Conservation (phyloP, 1,284 basidiomycete species). For the Agaricales sp. region DNA sequence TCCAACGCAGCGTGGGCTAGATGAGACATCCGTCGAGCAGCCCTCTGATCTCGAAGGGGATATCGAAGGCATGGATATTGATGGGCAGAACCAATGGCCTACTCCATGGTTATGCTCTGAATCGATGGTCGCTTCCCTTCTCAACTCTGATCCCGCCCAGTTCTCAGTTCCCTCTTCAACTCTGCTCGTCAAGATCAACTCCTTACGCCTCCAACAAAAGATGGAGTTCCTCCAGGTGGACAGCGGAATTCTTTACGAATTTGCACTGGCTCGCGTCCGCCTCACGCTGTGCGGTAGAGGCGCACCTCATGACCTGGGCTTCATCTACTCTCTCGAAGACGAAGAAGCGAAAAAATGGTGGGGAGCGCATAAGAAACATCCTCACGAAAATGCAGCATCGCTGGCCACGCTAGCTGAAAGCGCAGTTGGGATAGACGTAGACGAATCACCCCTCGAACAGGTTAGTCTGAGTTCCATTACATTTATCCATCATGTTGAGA, state of each 20-base stretch:
- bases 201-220: too few relatives aligned
- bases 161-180: too few relatives aligned
- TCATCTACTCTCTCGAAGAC: slow-evolving; percentile 53
- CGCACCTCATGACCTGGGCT: slow-evolving; percentile 60
- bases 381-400: too few relatives aligned
- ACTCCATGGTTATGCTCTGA: too few relatives aligned
- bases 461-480: not conserved
- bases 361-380: slow-evolving; percentile 18
- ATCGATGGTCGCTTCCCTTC: too few relatives aligned
- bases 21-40: slow-evolving; percentile 4
- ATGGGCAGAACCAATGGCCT: too few relatives aligned
- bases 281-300: slow-evolving; percentile 58
- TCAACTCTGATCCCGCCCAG: too few relatives aligned
- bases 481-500: slow-evolving; percentile 5
- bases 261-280: slow-evolving; percentile 57
- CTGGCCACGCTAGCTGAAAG: too few relatives aligned
- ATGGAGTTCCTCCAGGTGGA: too few relatives aligned
- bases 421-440: too few relatives aligned
- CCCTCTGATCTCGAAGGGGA: slow-evolving; percentile 8
- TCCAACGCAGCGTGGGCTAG: slow-evolving; percentile 40
- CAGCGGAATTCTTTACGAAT: too few relatives aligned
- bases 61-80: slow-evolving; percentile 8
- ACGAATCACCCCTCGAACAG: slow-evolving; percentile 16
- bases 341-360: slow-evolving; percentile 38
- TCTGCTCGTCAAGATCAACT: too few relatives aligned